phyloP scores from a whole-genome alignment of 495 filamentous ascomycete genomes.

The Aspergillus coremiiformis region DNA sequence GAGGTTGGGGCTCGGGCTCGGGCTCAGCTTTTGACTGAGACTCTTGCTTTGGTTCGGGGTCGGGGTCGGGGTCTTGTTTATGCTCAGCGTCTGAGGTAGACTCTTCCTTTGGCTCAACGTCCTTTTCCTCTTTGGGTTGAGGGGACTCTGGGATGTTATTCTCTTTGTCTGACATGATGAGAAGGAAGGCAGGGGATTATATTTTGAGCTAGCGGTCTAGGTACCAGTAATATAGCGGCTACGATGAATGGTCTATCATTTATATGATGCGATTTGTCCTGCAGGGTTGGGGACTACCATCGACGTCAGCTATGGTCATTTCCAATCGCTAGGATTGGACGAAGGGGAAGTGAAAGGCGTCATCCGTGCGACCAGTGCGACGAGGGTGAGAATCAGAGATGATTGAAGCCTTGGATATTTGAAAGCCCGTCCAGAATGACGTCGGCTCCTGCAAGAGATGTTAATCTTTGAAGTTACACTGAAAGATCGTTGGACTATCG shows the following conservation, averaged over 20 bases:
- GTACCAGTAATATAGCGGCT: background rate
- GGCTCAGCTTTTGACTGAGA: conserved; percentile 13
- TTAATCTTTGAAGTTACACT: background rate
- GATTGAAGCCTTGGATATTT: background rate
- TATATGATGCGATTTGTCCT: background rate
- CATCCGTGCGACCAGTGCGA: conserved; percentile 1
- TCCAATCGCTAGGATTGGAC: background rate
- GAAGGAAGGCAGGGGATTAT: conserved; percentile 8
- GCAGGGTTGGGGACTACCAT: background rate
- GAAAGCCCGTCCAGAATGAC: background rate
- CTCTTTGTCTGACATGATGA: conserved; percentile 36
- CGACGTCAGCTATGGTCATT: conserved; percentile 2
- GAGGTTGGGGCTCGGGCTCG: conserved; percentile 23
- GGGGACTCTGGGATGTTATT: conserved; percentile 28
- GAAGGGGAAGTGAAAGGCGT: background rate
- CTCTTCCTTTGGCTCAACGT: conserved; percentile 10
- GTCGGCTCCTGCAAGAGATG: background rate
- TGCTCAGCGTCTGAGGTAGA: conserved; percentile 8
- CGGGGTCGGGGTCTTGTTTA: conserved; percentile 10
- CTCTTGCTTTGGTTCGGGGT: conserved; percentile 16
- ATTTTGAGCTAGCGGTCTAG: background rate
- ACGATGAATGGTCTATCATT: background rate
- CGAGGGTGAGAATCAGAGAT: background rate
- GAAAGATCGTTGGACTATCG: conserved; percentile 1
- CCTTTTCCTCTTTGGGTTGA: conserved; percentile 17